Evolutionary conservation across 345 rosid genomes (phyloP).

Genomic region (Hirschfeldia incana): DNA sequence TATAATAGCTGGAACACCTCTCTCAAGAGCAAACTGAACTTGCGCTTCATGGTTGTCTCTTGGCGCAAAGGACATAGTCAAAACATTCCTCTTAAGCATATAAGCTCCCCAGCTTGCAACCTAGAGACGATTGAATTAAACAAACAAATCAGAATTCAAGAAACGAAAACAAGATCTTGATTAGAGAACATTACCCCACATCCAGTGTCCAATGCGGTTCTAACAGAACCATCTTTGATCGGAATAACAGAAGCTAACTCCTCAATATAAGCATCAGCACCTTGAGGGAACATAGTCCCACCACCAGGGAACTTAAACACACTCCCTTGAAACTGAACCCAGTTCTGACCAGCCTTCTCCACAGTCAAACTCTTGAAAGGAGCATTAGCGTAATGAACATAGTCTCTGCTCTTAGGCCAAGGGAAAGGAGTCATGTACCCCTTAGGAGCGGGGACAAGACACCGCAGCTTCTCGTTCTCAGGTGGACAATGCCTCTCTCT

Average conservation of each 20-base stretch:
- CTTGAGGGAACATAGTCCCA: slow-evolving; percentile 99
- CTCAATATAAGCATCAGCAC: slow-evolving; percentile 93
- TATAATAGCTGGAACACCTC: neutral
- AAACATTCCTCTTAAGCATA: slow-evolving; percentile 76
- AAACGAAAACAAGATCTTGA: neutral
- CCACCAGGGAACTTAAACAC: slow-evolving; percentile 98
- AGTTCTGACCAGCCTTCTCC: slow-evolving; percentile 88
- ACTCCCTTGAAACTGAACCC: slow-evolving; percentile 89
- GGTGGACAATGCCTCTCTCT: slow-evolving; percentile 96
- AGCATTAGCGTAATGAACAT: slow-evolving; percentile 88
- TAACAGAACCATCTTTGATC: slow-evolving; percentile 78
- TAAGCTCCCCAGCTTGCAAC: slow-evolving; percentile 99
- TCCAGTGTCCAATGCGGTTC: slow-evolving; percentile 97
- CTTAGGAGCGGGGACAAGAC: slow-evolving; percentile 92
- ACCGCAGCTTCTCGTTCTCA: slow-evolving; percentile 70
- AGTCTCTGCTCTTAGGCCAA: slow-evolving; percentile 97
- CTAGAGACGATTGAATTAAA: slow-evolving; percentile 35
- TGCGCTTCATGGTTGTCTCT: slow-evolving; percentile 97
- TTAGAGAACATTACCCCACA: slow-evolving; percentile 74
- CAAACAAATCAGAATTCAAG: too few species aligned
- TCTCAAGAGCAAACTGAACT: slow-evolving; percentile 89
- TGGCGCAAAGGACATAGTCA: slow-evolving; percentile 96
- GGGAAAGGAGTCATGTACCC: slow-evolving; percentile 89
- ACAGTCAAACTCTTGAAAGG: slow-evolving; percentile 86
- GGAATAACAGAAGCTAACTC: slow-evolving; percentile 91